phyloP scores from a whole-genome alignment of 2,329 filamentous ascomycete genomes.

The Blastomyces percursus region DNA sequence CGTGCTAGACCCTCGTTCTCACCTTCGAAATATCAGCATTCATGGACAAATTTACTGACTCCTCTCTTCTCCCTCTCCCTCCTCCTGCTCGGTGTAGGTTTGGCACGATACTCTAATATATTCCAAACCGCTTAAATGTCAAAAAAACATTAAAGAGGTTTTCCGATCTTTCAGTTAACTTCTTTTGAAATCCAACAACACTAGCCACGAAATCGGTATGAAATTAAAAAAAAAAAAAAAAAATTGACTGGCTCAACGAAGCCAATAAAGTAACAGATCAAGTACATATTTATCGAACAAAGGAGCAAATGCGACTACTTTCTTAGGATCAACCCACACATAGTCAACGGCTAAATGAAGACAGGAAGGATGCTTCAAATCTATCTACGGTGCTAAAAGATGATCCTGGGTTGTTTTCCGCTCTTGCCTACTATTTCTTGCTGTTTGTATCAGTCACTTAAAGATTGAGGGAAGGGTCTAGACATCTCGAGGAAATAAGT shows the following conservation, averaged over 20 bases:
- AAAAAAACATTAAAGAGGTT: background rate
- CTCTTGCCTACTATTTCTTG: background rate
- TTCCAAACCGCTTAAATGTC: background rate
- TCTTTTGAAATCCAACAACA: background rate
- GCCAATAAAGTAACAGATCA: background rate
- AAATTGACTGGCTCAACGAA: background rate
- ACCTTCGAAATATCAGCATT: background rate
- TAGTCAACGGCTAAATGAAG: background rate
- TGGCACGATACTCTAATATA: constrained; percentile 36
- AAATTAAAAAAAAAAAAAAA: background rate
- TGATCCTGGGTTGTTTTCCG: background rate
- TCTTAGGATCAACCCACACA: background rate
- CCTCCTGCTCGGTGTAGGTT: constrained; percentile 29
- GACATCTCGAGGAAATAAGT: background rate
- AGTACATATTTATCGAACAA: background rate
- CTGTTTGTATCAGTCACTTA: background rate
- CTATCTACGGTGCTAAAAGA: background rate
- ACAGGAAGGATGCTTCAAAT: background rate
- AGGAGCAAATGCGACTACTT: background rate
- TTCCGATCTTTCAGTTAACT: background rate
- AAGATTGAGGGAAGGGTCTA: background rate
- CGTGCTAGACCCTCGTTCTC: background rate
- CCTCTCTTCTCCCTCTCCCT: background rate
- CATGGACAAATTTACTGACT: constrained; percentile 10
- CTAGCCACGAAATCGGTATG: background rate